A percentile compares a stretch with the other conserved stretches of the same genome.
Conservation (phyloP, 2,329 filamentous ascomycete species). For the Trichoderma arundinaceum region DNA sequence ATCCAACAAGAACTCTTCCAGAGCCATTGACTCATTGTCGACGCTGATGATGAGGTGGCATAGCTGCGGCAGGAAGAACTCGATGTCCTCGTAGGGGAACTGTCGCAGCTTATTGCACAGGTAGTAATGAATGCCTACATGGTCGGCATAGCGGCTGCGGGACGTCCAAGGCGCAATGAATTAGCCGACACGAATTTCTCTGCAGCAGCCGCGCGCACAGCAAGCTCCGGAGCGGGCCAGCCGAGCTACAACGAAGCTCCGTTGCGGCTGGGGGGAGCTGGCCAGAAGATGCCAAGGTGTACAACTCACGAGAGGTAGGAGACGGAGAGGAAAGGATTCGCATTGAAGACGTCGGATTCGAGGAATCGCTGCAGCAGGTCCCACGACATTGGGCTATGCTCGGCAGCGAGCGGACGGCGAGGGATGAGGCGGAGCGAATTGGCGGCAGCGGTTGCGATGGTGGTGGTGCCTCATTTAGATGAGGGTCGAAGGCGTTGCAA, state of each 20-base stretch:
- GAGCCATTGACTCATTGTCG: constrained; percentile 88
- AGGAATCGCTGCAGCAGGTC: constrained; percentile 88
- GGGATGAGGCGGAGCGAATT: constrained; percentile 28
- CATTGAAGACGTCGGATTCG: constrained; percentile 93
- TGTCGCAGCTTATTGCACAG: constrained; percentile 87
- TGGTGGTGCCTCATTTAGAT: constrained; percentile 37
- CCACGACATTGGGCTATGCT: constrained; percentile 70
- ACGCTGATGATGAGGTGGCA: constrained; percentile 87
- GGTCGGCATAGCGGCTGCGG: constrained; percentile 80
- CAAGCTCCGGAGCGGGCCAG: not conserved
- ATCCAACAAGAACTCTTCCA: constrained; percentile 87
- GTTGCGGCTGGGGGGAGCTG: not conserved
- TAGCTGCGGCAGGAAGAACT: constrained; percentile 88
- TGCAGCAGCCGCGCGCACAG: constrained; percentile 15
- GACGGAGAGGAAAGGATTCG: constrained; percentile 85
- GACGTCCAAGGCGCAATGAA: not conserved
- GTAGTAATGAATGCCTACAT: constrained; percentile 89
- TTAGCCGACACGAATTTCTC: constrained; percentile 37
- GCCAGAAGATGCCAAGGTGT: not conserved
- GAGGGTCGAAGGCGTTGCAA: constrained; percentile 30
- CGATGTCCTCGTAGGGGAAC: constrained; percentile 89
- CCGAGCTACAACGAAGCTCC: not conserved
- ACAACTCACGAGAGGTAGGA: constrained; percentile 81
- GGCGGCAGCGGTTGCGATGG: constrained; percentile 28
- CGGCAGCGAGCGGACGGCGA: constrained; percentile 32